These are phyloP conservation scores for Ilyonectria destructans DNA, from an alignment of 2,329 filamentous ascomycete species.

Conservation along the genomic window DNA sequence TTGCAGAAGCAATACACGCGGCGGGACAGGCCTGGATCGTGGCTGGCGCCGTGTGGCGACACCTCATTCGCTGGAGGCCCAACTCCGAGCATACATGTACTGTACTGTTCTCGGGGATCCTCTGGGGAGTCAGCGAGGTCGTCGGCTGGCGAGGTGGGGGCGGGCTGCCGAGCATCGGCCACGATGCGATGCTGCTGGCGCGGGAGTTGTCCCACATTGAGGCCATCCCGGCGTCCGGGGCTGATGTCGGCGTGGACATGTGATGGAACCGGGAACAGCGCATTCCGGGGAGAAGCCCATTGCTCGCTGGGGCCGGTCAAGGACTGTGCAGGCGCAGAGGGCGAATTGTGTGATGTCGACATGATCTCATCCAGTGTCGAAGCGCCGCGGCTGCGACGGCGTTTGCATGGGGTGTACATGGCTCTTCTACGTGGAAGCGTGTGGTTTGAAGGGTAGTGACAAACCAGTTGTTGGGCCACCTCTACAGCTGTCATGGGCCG, in stretches of 20 bases:
- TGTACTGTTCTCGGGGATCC: slow-evolving; percentile 4
- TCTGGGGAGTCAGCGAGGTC: slow-evolving; percentile 11
- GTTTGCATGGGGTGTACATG: slow-evolving; percentile 11
- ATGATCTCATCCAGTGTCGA: not conserved
- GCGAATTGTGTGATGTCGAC: slow-evolving; percentile 2
- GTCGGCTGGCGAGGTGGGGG: slow-evolving; percentile 28
- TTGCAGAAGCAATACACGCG: slow-evolving; percentile 35
- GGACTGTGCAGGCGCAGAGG: not conserved
- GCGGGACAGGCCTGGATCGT: slow-evolving; percentile 29
- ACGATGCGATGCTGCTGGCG: slow-evolving; percentile 30
- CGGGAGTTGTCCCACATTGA: slow-evolving; percentile 23
- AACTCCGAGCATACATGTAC: slow-evolving; percentile 27
- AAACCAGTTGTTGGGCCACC: slow-evolving; percentile 12
- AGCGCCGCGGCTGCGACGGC: not conserved
- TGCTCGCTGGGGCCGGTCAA: slow-evolving; percentile 3
- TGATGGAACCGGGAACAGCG: slow-evolving; percentile 18
- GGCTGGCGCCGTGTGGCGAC: slow-evolving; percentile 48
- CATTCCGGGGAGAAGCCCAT: not conserved
- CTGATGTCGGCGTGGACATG: slow-evolving; percentile 24
- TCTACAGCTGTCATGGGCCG: slow-evolving; percentile 24
- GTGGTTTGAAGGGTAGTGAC: slow-evolving; percentile 32
- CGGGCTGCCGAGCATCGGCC: slow-evolving; percentile 35
- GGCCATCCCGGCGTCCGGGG: slow-evolving; percentile 37
- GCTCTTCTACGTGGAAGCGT: slow-evolving; percentile 36
- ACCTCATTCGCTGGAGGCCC: slow-evolving; percentile 43